Conservation (phyloP, 192 early-diverging fungal species). For the Anaeromyces robustus region DNA sequence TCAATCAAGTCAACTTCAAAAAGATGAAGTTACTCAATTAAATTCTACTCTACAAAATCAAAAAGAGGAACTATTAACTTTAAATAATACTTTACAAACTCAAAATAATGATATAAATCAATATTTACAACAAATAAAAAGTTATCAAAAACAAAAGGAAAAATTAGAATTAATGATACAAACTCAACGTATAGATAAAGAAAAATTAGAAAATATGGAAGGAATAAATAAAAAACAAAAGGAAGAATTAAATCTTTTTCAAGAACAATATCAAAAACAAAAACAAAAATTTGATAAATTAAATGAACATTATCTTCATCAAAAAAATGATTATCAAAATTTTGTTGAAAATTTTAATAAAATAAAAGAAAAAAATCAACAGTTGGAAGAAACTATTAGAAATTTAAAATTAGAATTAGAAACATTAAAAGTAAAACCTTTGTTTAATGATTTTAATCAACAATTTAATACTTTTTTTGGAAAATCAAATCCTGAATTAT, state of each 20-base stretch:
- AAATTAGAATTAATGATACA: background rate
- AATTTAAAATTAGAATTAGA: background rate
- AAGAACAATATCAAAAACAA: background rate
- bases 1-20: background rate
- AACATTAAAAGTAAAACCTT: background rate
- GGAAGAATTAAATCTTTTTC: background rate
- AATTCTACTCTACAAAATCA: background rate
- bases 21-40: background rate
- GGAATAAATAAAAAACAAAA: background rate
- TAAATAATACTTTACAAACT: background rate
- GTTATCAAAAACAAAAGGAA: background rate
- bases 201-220: background rate
- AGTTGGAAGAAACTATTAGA: background rate
- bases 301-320: background rate
- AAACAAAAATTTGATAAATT: background rate
- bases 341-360: background rate
- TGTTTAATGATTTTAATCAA: background rate
- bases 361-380: background rate
- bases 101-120: background rate
- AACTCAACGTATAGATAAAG: background rate
- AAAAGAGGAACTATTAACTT: background rate
- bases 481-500: background rate
- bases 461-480: background rate
- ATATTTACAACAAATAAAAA: background rate
- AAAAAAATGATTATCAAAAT: background rate